Base-by-base conservation (phyloP, 164 flowering plant species). In the Amborella trichopoda region DNA sequence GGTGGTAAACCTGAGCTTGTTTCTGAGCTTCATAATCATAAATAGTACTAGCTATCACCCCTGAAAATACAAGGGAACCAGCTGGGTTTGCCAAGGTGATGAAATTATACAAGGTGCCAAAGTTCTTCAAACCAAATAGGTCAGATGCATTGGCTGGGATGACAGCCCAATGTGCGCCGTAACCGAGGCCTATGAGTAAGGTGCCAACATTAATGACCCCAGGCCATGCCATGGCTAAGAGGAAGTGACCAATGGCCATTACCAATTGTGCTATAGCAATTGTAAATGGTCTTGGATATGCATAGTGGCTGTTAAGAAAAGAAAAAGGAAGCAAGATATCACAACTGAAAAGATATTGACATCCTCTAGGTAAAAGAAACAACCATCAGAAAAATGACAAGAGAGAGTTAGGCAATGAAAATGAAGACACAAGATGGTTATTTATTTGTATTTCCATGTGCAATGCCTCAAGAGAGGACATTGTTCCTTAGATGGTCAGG, bases 141-240 rank as follows among this genome's bases (percentile, higher is more conserved):
- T 78, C 80, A 6, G 82, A 76, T 23, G 68, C 73, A 22, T 77
- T 52, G 12, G 86, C 75, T 1, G 77, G 76, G 3, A 66, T 72
- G 20, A 78, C 67, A 4, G 72, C 75, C 81, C 79, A 73, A 43
- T 69, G 77, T 0, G 80, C 81, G 1, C 85, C 85, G 45, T 71
- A 76, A 2, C 81, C 71, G 2, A 78, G 67, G 22, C 81, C 79
- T 18, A 58, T 61, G 22, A 73, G 30, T 25, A 78, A 49, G 3
- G 75, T 67, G 5, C 53, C 54, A 1, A 71, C 60, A 19, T 73
- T 71, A 3, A 78, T 71, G 27, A 40, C 49, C n/a, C 72, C 85
- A 0, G 78, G 74, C 62, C 62, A 59, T 0, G 60, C 78, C 62
- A 72, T 55, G 1, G 78, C 68, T 27, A 64, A 64, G 59, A 48